phyloP scores from a whole-genome alignment of 768 basidiomycete species.

The Phlebiopsis gigantea region DNA sequence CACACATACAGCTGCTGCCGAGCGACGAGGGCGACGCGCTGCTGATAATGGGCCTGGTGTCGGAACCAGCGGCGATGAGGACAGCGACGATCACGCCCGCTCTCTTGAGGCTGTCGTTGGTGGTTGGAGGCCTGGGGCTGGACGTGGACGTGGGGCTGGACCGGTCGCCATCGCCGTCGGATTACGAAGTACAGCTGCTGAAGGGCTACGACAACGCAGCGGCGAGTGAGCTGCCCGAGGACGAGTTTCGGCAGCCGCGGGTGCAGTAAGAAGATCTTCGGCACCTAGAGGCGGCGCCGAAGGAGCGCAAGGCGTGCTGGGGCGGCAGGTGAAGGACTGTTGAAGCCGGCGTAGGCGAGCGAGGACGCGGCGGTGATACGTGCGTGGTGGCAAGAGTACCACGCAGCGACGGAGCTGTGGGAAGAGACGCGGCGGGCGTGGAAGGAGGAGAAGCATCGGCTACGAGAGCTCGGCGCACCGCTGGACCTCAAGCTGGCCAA shows the following conservation, averaged over 20 bases:
- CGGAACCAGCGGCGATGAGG: slow-evolving; percentile 14
- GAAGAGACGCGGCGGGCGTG: slow-evolving; percentile 39
- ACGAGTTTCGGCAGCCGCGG: slow-evolving; percentile 21
- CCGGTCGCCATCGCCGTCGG: slow-evolving; percentile 23
- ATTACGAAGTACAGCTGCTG: slow-evolving; percentile 23
- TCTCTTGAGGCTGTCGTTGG: slow-evolving; percentile 8
- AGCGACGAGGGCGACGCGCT: slow-evolving; percentile 9
- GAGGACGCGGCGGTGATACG: slow-evolving; percentile 25
- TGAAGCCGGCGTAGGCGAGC: slow-evolving; percentile 29
- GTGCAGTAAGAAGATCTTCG: slow-evolving; percentile 16
- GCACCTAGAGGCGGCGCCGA: slow-evolving; percentile 19
- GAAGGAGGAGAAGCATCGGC: slow-evolving; percentile 49
- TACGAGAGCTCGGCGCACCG: slow-evolving; percentile 50
- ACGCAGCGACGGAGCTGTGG: slow-evolving; percentile 33
- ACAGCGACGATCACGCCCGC: slow-evolving; percentile 21
- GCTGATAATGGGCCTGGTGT: neutral
- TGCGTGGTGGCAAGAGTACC: slow-evolving; percentile 23
- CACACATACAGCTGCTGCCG: slow-evolving; percentile 15
- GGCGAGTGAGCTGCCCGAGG: slow-evolving; percentile 14
- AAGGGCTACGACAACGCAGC: slow-evolving; percentile 22
- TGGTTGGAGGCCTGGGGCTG: slow-evolving; percentile 20
- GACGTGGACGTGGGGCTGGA: slow-evolving; percentile 21
- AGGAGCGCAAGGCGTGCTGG: slow-evolving; percentile 21
- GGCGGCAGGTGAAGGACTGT: slow-evolving; percentile 25
- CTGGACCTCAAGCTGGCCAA: slow-evolving; percentile 57